Evolutionary conservation across 441 rosid species (phyloP), one percentile per base, ranked within the genome.

Genomic region (Croton laevigatus): DNA sequence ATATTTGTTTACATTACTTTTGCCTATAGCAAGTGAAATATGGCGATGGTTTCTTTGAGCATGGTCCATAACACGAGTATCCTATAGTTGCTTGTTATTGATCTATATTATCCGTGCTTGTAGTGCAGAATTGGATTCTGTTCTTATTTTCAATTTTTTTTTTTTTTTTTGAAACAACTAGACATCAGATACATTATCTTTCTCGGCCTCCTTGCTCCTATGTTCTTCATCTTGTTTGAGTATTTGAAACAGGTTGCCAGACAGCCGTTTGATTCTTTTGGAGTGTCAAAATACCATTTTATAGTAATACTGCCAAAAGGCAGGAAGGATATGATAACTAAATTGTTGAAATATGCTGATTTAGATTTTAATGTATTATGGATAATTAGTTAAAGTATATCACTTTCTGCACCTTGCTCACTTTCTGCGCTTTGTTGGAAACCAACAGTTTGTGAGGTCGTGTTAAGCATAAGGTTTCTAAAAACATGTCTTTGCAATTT

Each of bases 401-500:
- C 19, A 34, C 36, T 46, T 59, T 69, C 44, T 40, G 54, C 34
- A 54, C 23, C 22, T 32, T 45, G 44, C 42, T 55, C 19, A 34
- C 36, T 46, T 59, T 69, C 44, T 40, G 54, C 34, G 38, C 23
- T 16, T 32, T 45, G 44, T 58, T 69, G 51, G 34, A 55, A 38
- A 42, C 42, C 49, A n/a, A 27, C 32, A 45, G 36, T 40, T 52
- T 44, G 34, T 71, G 65, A 11, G 27, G 58, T 49, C 14, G 37
- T 49, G 45, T 60, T 27, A 53, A 59, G 20, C 12, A 10, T 19
- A 7, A 48, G 58, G 49, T 34, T 70, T 70, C 59, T 59, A 19
- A 70, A 49, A 32, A 17, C 58, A 37, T 38, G 3, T 19, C 20
- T n/a, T 17, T 62, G 57, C 58, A 5, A 27, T 66, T 79, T 65